These are phyloP conservation scores for Annulohypoxylon stygium DNA, from an alignment of 495 filamentous ascomycete genomes.

Conservation along the genomic window DNA sequence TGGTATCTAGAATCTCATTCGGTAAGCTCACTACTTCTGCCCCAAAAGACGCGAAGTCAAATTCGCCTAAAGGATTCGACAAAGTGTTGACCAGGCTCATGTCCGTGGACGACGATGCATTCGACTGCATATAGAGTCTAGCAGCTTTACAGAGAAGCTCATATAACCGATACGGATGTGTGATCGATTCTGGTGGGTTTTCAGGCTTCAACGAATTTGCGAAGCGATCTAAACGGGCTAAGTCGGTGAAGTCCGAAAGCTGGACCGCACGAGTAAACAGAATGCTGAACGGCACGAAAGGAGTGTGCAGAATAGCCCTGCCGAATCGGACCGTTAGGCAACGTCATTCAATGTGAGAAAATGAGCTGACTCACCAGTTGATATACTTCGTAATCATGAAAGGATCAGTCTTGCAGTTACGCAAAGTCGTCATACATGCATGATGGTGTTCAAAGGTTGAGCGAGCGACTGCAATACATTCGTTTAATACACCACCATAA, in stretches of 20 bases:
- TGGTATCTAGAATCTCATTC: not conserved
- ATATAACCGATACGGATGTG: slow-evolving; percentile 21
- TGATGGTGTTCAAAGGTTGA: slow-evolving; percentile 13
- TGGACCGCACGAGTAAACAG: slow-evolving; percentile 18
- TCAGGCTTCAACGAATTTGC: slow-evolving; percentile 1
- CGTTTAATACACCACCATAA: not conserved
- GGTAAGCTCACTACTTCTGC: not conserved
- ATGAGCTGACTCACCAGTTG: slow-evolving; percentile 12
- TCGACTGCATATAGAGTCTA: slow-evolving; percentile 17
- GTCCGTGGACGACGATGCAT: not conserved
- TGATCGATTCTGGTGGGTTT: slow-evolving; percentile 4
- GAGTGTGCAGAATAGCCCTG: slow-evolving; percentile 20
- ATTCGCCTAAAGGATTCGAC: slow-evolving; percentile 4
- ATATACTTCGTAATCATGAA: slow-evolving; percentile 13
- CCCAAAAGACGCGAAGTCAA: slow-evolving; percentile 7
- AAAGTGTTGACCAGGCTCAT: not conserved
- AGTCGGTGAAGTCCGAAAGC: slow-evolving; percentile 16
- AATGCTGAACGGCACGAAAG: slow-evolving; percentile 17
- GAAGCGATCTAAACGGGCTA: slow-evolving; percentile 10
- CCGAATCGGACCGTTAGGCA: not conserved
- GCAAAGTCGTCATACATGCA: slow-evolving; percentile 7
- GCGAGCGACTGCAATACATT: slow-evolving; percentile 14
- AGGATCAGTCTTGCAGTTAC: slow-evolving; percentile 2
- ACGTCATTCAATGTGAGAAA: not conserved
- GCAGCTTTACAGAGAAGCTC: slow-evolving; percentile 25